Evolutionary conservation across 306 rosid species (phyloP).

Genomic region (Comarum palustre): DNA sequence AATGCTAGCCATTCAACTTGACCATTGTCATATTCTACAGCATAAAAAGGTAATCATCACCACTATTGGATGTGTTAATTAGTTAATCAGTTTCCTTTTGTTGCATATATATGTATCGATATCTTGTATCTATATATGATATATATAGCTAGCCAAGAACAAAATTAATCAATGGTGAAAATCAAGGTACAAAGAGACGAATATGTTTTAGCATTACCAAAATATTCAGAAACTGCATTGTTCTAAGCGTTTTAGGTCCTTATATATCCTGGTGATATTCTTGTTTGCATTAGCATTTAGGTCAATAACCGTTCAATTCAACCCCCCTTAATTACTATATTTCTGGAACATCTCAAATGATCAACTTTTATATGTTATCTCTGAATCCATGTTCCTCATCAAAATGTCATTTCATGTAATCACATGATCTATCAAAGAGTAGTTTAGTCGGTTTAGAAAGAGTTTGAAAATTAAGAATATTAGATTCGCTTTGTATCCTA

Average conservation of each 20-base stretch:
- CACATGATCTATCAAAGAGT: not conserved
- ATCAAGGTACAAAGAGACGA: slow-evolving; percentile 12
- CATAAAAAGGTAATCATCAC: slow-evolving; percentile 26
- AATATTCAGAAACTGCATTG: slow-evolving; percentile 23
- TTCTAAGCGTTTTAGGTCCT: slow-evolving; percentile 11
- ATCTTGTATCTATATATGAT: slow-evolving; percentile 18
- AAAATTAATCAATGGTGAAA: not conserved
- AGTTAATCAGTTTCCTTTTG: slow-evolving; percentile 5
- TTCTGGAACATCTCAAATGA: slow-evolving; percentile 7
- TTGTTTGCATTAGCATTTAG: slow-evolving; percentile 15
- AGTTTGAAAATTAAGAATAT: not conserved
- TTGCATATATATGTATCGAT: slow-evolving; percentile 8
- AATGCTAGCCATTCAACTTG: slow-evolving; percentile 14
- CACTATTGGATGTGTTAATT: not conserved
- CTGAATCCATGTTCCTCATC: slow-evolving; percentile 1
- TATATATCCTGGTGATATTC: not conserved
- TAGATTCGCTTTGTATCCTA: not conserved
- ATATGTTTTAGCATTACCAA: slow-evolving; percentile 15
- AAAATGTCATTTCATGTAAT: not conserved
- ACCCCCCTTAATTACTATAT: slow-evolving; percentile 3
- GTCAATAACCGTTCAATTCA: not conserved
- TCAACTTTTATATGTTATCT: slow-evolving; percentile 11
- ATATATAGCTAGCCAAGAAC: slow-evolving; percentile 5
- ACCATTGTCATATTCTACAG: slow-evolving; percentile 23
- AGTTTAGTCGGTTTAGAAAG: not conserved